Percentiles rank a stretch among this genome's conserved stretches.
Conservation (phyloP, 441 rosid species). For the Mallotus repandus region DNA sequence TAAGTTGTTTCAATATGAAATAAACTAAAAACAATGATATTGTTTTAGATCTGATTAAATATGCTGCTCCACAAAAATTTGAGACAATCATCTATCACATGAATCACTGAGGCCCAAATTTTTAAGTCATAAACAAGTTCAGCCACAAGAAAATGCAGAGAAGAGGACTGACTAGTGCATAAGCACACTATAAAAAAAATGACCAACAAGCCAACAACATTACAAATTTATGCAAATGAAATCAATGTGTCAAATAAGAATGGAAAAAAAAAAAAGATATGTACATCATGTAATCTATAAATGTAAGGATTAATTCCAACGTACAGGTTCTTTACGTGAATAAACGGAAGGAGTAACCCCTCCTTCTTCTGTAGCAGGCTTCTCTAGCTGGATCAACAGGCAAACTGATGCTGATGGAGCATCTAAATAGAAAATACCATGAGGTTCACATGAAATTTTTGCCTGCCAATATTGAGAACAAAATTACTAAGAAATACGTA, state of each 20-base stretch:
- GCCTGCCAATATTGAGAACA: constrained; percentile 46
- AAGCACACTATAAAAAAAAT: not conserved
- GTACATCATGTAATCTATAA: constrained; percentile 11
- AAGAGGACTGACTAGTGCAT: not conserved
- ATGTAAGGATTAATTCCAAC: constrained; percentile 26
- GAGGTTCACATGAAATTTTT: constrained; percentile 59
- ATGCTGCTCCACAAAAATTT: not conserved
- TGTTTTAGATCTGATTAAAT: not conserved
- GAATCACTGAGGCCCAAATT: not conserved
- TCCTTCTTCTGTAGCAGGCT: constrained; percentile 93
- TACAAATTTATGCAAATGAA: constrained; percentile 13
- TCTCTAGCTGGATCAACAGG: constrained; percentile 89
- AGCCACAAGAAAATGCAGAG: not conserved
- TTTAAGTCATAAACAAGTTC: not conserved
- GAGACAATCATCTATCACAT: not conserved
- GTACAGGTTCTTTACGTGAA: constrained; percentile 99
- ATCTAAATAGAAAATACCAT: constrained; percentile 90
- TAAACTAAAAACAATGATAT: not conserved
- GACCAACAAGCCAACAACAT: constrained; percentile 17
- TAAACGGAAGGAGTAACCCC: constrained; percentile 93
- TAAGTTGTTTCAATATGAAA: not conserved
- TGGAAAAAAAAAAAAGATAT: not conserved
- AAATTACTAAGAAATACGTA: not conserved
- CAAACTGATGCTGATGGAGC: constrained; percentile 94
- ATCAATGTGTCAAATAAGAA: not conserved